Base-by-base conservation (phyloP, 305 asterid species). In the Nicotiana rustica region DNA sequence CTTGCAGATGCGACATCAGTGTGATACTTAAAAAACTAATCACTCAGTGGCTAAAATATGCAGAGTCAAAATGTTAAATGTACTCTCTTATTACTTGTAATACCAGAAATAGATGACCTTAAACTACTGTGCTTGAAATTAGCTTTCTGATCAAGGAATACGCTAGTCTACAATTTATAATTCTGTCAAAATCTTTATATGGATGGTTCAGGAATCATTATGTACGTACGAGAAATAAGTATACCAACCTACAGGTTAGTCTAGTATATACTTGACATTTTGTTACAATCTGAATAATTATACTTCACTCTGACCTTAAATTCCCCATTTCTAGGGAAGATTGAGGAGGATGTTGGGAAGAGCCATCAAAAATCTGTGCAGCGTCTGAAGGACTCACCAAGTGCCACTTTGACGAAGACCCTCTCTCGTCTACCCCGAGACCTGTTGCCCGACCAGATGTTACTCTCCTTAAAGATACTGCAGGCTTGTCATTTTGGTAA, bases 301-400 rank as follows among this genome's bases (percentile, higher is more conserved):
- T 13, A 47, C 41, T 49, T 73, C 62, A 73, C 0, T 73, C 41
- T 6, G 18, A 49, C 44, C 64, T 49, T 25, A 31, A 15, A 49
- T 14, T 73, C 62, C 61, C 64, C 62, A 73, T 3, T 49, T 73
- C 64, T 21, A 73, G 4, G 52, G 79, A 38, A 73, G 52, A 18
- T 49, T 49, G 79, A 73, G 79, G 8, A 47, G 79, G 21, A 47
- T 47, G 61, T 3, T 71, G 79, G 61, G 79, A 73, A 25, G 85
- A 77, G 60, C 81, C 76, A 17, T 82, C 83, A 61, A 79, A 83
- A 10, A 75, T 29, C 47, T 61, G 67, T 55, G 88, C 84, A 68
- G 67, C 57, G 29, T 86, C 84, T 10, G 80, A 10, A 2, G 82
- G 89, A 68, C 86, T 86, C 73, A 85, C 80, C n/a, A 85, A 64